These are phyloP conservation scores for Cucurbita pepo DNA, from an alignment of 306 rosid species.

Conservation along the genomic window DNA sequence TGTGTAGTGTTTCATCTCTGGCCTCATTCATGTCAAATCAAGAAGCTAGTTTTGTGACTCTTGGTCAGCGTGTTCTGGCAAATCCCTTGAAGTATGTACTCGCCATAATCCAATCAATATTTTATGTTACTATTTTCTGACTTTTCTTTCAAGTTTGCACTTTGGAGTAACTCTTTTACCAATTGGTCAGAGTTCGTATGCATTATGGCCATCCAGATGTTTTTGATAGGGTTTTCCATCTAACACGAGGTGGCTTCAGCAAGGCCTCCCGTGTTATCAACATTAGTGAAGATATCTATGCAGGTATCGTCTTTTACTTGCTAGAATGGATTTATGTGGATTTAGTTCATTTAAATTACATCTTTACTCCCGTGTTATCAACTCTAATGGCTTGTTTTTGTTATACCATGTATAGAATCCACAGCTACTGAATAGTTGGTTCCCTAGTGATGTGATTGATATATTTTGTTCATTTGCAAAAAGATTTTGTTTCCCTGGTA, in stretches of 20 bases:
- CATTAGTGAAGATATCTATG: constrained; percentile 83
- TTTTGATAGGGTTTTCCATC: constrained; percentile 73
- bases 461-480: background rate
- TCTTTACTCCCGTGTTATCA: background rate
- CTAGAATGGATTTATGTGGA: background rate
- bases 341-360: background rate
- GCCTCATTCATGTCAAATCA: constrained; percentile 98
- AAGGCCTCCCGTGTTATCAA: constrained; percentile 88
- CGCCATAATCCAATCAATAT: background rate
- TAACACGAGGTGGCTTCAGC: constrained; percentile 85
- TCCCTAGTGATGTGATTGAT: background rate
- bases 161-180: constrained; percentile 1
- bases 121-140: background rate
- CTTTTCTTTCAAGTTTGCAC: background rate
- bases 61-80: constrained; percentile 80
- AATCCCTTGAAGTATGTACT: constrained; percentile 61
- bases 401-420: no score
- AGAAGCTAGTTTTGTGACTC: constrained; percentile 82
- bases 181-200: constrained; percentile 55
- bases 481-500: background rate
- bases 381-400: background rate
- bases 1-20: constrained; percentile 66
- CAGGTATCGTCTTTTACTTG: constrained; percentile 27
- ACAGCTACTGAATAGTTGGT: background rate
- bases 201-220: constrained; percentile 98